phyloP scores from a whole-genome alignment of 2,329 filamentous ascomycete genomes.

The Calcarisporium arbuscula region DNA sequence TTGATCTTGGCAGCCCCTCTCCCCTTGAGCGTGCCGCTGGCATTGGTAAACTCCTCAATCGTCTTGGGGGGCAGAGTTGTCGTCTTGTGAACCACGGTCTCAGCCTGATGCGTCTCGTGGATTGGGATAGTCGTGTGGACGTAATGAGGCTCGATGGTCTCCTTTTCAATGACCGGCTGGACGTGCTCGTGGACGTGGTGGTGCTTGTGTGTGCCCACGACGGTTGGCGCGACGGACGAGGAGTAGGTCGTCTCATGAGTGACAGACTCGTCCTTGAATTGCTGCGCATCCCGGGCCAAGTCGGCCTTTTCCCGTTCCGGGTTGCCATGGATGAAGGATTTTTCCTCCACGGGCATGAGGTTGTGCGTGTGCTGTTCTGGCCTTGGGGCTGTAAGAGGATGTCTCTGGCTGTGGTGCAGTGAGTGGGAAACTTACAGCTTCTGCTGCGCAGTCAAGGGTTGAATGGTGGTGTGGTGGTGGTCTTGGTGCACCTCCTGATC shows the following conservation, averaged over 20 bases:
- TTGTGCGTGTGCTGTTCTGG: slow-evolving; percentile 60
- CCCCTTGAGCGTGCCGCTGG: slow-evolving; percentile 43
- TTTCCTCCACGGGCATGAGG: slow-evolving; percentile 51
- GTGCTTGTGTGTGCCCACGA: slow-evolving; percentile 24
- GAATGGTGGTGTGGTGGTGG: slow-evolving; percentile 64
- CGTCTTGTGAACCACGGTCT: slow-evolving; percentile 58
- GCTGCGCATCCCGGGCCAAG: slow-evolving; percentile 43
- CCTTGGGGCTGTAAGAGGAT: slow-evolving; percentile 12
- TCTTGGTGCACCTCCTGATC: slow-evolving; percentile 67
- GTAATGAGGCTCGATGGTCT: slow-evolving; percentile 59
- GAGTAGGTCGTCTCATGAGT: slow-evolving; percentile 23
- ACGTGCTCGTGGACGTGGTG: slow-evolving; percentile 59
- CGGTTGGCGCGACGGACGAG: slow-evolving; percentile 16
- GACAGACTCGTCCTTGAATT: slow-evolving; percentile 20
- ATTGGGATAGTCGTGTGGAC: slow-evolving; percentile 67
- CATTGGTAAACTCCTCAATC: slow-evolving; percentile 53
- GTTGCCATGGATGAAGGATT: slow-evolving; percentile 55
- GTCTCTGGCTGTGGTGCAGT: neutral
- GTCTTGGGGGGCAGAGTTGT: slow-evolving; percentile 58
- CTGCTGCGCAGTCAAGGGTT: slow-evolving; percentile 45
- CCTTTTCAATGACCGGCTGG: slow-evolving; percentile 65
- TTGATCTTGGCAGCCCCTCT: slow-evolving; percentile 47
- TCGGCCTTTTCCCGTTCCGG: slow-evolving; percentile 37
- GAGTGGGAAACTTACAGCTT: slow-evolving; percentile 31
- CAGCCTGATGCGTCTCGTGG: slow-evolving; percentile 65